Base-by-base conservation (phyloP, 2,329 filamentous ascomycete species). In the Diaporthe australafricana region DNA sequence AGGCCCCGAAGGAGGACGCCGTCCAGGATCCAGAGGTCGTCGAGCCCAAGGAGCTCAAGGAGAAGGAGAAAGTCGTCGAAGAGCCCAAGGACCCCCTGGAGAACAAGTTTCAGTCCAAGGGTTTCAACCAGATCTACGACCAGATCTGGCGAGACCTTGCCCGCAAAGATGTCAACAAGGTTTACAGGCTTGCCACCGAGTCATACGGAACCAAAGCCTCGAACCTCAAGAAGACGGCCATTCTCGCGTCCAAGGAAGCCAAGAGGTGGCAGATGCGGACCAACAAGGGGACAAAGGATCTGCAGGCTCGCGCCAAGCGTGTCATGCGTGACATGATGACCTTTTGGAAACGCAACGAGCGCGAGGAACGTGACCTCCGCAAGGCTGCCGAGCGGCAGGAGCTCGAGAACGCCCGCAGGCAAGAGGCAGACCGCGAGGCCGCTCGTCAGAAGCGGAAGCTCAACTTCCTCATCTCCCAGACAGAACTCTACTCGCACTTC, bases 311-410 rank as follows among this genome's bases (percentile, higher is more conserved):
- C 60, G 96, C 96, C 72, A 99, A 99, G 87, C 93, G 96, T 76
- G 96, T 96, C 72, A 99, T 99, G 96, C 91, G 96, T 80, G 96
- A 99, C 84, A 99, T 99, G 96, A 96, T 98, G 89, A 91, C 94
- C 71, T 99, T 98, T 88, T 99, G 96, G 96, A 98, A 98, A 84
- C 93, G 96, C 71, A 99, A 99, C 81, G 96, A 99, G 82, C 93
- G 96, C 68, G 96, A 99, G 80, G 96, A 99, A 81, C 94, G 96
- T 73, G 96, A 99, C 81, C 87, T 97, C 75, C 92, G 96, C 76
- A 97, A 98, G 85, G 92, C 95, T 67, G 96, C 96, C 6, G 96
- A 99, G 86, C 94, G 93, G 81, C 95, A 98, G 81, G 96, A 98
- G 84, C 89, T 99, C 60, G 96, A 99, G 81, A 97, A 96, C 78